Conservation (phyloP, 805 yeast species). For the Kodamaea kaohsiungensis region DNA sequence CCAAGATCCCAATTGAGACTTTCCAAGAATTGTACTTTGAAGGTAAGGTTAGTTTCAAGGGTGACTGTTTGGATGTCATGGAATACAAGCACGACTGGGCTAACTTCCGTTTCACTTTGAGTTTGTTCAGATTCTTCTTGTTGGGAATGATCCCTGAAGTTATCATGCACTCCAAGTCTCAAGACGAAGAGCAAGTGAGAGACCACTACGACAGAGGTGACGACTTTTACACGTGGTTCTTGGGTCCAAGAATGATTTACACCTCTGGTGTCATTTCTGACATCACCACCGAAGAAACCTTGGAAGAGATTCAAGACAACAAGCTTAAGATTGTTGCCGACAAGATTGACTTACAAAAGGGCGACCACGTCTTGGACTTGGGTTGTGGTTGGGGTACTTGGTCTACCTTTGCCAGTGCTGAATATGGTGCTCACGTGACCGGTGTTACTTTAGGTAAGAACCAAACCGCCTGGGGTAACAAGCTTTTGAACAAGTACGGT, state of each 20-base stretch:
- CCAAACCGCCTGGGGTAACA: conserved; percentile 89
- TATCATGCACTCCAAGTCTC: conserved; percentile 86
- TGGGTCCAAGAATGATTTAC: conserved; percentile 93
- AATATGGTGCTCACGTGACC: conserved; percentile 82
- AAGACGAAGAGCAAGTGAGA: conserved; percentile 95
- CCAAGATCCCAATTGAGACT: conserved; percentile 88
- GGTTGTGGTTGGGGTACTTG: conserved; percentile 98
- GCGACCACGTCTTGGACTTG: conserved; percentile 76
- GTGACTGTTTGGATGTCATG: conserved; percentile 79
- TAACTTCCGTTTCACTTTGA: conserved; percentile 70
- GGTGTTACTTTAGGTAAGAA: conserved; percentile 89
- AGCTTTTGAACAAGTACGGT: conserved; percentile 66
- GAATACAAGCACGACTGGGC: conserved; percentile 95
- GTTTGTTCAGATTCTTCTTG: conserved; percentile 76
- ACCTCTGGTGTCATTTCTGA: conserved; percentile 84
- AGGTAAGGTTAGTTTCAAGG: conserved; percentile 82
- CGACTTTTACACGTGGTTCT: conserved; percentile 90
- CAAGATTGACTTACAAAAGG: conserved; percentile 71
- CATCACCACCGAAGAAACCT: conserved; percentile 56
- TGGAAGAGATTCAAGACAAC: conserved; percentile 85
- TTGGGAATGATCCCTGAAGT: conserved; percentile 92
- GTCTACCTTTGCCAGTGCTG: conserved; percentile 78
- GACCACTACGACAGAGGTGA: conserved; percentile 97
- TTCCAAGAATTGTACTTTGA: conserved; percentile 87
- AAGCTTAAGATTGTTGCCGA: conserved; percentile 85